Evolutionary conservation across 441 rosid species (phyloP).

Genomic region (Populus tomentosa): DNA sequence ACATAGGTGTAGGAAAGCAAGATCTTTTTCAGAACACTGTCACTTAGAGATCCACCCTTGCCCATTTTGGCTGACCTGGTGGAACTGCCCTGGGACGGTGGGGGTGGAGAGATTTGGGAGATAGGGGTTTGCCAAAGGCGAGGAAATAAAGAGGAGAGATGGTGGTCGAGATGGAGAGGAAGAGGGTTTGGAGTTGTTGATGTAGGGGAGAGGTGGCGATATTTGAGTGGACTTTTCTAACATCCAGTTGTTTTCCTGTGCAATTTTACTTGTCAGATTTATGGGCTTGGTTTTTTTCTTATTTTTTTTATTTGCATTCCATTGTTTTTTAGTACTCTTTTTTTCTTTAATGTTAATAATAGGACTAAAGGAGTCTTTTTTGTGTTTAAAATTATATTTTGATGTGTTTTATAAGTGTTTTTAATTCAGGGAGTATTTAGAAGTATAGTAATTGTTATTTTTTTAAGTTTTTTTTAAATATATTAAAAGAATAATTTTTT

Average conservation of each 20-base stretch:
- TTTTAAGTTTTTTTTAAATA: too few species aligned
- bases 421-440: too few species aligned
- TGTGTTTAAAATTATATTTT: too few species aligned
- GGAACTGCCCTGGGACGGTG: background rate
- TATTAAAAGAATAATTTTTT: too few species aligned
- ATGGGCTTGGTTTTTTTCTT: background rate
- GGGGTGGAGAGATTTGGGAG: conserved; percentile 6
- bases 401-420: too few species aligned
- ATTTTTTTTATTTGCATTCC: background rate
- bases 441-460: too few species aligned
- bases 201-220: background rate
- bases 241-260: background rate
- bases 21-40: conserved; percentile 80
- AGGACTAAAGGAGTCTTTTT: too few species aligned
- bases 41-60: conserved; percentile 77
- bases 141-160: conserved; percentile 2
- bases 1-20: conserved; percentile 90
- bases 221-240: conserved; percentile 5
- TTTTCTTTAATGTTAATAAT: too few species aligned
- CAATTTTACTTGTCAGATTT: too few species aligned
- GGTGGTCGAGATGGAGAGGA: background rate
- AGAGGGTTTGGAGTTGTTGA: background rate
- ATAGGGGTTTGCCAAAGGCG: background rate
- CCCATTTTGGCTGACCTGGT: conserved; percentile 43
- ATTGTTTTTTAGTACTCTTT: too few species aligned